Base-by-base conservation (phyloP, 148 eudicot genomes). In the Camellia lanceoleosa region DNA sequence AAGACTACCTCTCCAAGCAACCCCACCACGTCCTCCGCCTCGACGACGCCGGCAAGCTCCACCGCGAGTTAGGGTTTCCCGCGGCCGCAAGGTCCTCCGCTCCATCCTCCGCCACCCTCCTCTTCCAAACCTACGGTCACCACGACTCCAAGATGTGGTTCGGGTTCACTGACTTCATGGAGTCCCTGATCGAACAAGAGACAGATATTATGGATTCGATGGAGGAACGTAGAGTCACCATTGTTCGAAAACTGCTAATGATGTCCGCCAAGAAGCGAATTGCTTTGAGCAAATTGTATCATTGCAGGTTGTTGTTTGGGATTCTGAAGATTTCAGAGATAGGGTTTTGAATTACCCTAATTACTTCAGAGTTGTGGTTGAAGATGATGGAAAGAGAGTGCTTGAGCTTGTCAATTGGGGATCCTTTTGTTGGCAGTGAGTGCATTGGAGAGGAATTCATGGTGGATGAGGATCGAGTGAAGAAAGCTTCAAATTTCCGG, bases 251-350 rank as follows among this genome's bases (percentile, higher is more conserved):
- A 78, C 70, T 96, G 44, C 54, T 96, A 54, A 96, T 96, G 99
- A 88, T 96, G 97, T 91, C 91, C 0, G 90, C 83, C 16, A 88
- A 94, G 13, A 88, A 90, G 69, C 79, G 82, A 68, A 90, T 96
- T 82, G 90, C 94, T 3, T 67, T 96, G 76, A 96, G 95, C 73
- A 96, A 89, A 83, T 82, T 96, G 65, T 88, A 90, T 74, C 99
- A 94, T 82, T 91, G 94, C 19, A 77, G 98, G 60, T 61, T 58
- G 30, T 63, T 96, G 71, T 96, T 96, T 79, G 99, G 99, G 5
- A 84, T 96, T 54, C 97, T 0, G 97, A 93, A 77, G 94, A 96
- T 86, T 96, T 96, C 62, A 84, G 98, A 77, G 98, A 96, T 44
- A 87, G 94, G 88, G 89, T 96, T 0, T 74, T 68, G 58, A 89